Base-by-base conservation (phyloP, 148 eudicot genomes). In the Cornus controversa region DNA sequence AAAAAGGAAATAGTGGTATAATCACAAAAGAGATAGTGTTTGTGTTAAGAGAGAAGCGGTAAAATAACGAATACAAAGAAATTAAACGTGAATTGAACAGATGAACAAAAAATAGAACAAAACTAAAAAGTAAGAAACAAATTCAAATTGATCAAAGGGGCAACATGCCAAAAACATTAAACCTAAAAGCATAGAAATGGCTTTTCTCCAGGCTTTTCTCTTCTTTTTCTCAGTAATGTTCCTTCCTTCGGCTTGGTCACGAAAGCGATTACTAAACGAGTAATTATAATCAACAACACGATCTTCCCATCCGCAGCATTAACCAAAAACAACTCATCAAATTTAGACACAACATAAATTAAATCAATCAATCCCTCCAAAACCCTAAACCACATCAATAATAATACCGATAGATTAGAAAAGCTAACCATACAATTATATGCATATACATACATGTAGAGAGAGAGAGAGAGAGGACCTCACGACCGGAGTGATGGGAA, bases 401-500 rank as follows among this genome's bases (percentile, higher is more conserved):
- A 42, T 20, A 18, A 60, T 4, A 60, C 5, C 64, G 8, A 60
- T 8, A 14, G 5, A 2, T 60, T 60, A n/a, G 64, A 60, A 60
- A 60, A 60, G 20, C 8, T 60, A 60, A 31, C n/a, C 8, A 29
- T 5, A 22, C 10, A 26, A 72, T 34, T 69, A 9, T 37, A 14
- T 54, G 5, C 5, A 60, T 1, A 13, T 18, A 60, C 3, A 34
- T 26, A 26, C 5, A 18, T 16, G 42, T 25, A 0, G 15, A 47
- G 1, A 25, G 36, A 7, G 47, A 60, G 67, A 69, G 69, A 77
- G 74, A 50, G 68, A 36, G 62, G 22, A 91, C 98, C 94, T 94
- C 98, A 70, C 93, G 90, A 58, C 97, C 94, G 75, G 97, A 80
- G 86, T 85, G 86, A 63, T 91, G 93, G 74, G 90, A 85, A 20